Evolutionary conservation across 768 basidiomycete genomes (phyloP).

Genomic region (Kwoniella sp.): DNA sequence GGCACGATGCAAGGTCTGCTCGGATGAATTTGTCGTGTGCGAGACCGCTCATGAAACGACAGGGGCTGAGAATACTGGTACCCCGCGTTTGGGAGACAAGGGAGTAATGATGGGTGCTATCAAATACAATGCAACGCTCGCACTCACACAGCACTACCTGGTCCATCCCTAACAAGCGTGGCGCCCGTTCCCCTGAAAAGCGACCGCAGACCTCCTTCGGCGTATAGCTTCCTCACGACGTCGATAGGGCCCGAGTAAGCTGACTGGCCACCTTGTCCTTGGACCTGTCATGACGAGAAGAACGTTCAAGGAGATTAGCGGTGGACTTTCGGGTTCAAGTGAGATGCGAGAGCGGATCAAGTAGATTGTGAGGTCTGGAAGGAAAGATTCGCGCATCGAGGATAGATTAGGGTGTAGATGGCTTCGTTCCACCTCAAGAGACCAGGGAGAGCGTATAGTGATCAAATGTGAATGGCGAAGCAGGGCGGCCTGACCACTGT

Average conservation of each 20-base stretch:
- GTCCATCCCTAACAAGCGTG: slow-evolving; percentile 92
- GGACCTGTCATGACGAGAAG: slow-evolving; percentile 62
- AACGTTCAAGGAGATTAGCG: slow-evolving; percentile 20
- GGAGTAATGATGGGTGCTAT: slow-evolving; percentile 6
- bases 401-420: too few relatives aligned
- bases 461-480: too few relatives aligned
- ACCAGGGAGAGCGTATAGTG: too few relatives aligned
- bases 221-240: slow-evolving; percentile 85
- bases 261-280: slow-evolving; percentile 73
- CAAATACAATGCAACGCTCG: not conserved
- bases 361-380: too few relatives aligned
- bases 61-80: too few relatives aligned
- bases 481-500: too few relatives aligned
- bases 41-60: too few relatives aligned
- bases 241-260: slow-evolving; percentile 86
- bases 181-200: slow-evolving; percentile 91
- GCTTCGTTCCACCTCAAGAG: not conserved
- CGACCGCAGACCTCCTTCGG: slow-evolving; percentile 86
- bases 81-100: too few relatives aligned
- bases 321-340: too few relatives aligned
- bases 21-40: too few relatives aligned
- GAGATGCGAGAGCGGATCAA: too few relatives aligned
- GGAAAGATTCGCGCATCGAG: too few relatives aligned
- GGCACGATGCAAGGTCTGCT: not conserved
- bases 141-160: slow-evolving; percentile 90